These are phyloP conservation scores for Trichoderma harzianum DNA, from an alignment of 2,329 filamentous ascomycete genomes.

Conservation along the genomic window DNA sequence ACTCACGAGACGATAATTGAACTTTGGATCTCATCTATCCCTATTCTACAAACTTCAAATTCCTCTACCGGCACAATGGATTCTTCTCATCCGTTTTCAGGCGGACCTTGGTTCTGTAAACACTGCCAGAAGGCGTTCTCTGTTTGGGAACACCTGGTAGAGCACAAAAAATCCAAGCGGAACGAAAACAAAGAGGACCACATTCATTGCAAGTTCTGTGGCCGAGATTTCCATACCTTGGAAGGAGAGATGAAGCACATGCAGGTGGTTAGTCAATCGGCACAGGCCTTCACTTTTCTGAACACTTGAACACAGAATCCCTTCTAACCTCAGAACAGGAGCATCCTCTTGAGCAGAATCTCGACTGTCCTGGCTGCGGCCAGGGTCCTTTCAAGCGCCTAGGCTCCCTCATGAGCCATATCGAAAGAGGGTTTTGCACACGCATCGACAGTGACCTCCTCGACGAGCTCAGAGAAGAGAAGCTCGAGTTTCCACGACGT, in stretches of 20 bases:
- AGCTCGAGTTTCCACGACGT: conserved; percentile 34
- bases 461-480: conserved; percentile 35
- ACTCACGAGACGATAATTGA: not conserved
- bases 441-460: conserved; percentile 34
- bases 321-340: conserved; percentile 26
- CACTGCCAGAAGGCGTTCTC: conserved; percentile 30
- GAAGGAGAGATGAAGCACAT: conserved; percentile 34
- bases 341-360: conserved; percentile 39
- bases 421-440: conserved; percentile 42
- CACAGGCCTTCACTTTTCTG: not conserved
- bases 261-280: conserved; percentile 30
- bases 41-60: not conserved
- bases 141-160: conserved; percentile 24
- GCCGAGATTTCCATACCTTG: conserved; percentile 34
- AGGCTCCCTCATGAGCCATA: conserved; percentile 41
- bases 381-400: conserved; percentile 36
- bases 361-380: conserved; percentile 47
- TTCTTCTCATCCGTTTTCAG: not conserved
- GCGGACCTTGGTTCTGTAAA: conserved; percentile 27
- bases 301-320: not conserved
- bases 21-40: not conserved
- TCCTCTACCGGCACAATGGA: not conserved
- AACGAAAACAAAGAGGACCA: conserved; percentile 25
- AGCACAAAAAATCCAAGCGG: conserved; percentile 32
- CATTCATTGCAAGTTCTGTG: conserved; percentile 39